phyloP scores from a whole-genome alignment of 495 filamentous ascomycete species.

The Aspergillus sclerotioniger region DNA sequence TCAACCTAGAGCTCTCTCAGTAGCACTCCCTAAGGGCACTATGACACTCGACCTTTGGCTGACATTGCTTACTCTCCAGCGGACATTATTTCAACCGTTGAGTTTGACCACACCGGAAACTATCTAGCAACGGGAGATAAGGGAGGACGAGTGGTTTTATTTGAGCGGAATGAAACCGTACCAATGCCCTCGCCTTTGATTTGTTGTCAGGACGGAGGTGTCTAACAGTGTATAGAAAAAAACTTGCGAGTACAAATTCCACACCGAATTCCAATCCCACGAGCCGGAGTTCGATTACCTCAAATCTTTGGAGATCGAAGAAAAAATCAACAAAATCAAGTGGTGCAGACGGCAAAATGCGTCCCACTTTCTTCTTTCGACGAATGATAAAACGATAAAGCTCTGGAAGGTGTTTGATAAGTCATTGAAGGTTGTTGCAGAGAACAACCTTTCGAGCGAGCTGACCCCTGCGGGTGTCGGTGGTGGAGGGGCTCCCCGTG shows the following conservation, averaged over 20 bases:
- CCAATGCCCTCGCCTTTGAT: slow-evolving; percentile 9
- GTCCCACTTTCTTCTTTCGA: slow-evolving; percentile 96
- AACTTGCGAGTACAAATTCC: slow-evolving; percentile 99
- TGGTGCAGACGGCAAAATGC: slow-evolving; percentile 98
- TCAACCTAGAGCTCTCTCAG: background rate
- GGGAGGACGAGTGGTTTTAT: slow-evolving; percentile 92
- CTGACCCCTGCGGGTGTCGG: slow-evolving; percentile 76
- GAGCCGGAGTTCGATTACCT: slow-evolving; percentile 99
- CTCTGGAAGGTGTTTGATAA: slow-evolving; percentile 99
- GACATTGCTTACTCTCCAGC: slow-evolving; percentile 50
- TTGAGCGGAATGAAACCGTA: slow-evolving; percentile 97
- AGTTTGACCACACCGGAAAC: slow-evolving; percentile 98
- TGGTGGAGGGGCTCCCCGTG: slow-evolving; percentile 71
- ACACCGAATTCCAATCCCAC: slow-evolving; percentile 99
- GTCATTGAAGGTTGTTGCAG: slow-evolving; percentile 95
- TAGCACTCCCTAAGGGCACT: background rate
- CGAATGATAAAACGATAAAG: slow-evolving; percentile 99
- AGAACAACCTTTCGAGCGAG: slow-evolving; percentile 97
- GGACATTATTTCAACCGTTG: slow-evolving; percentile 98
- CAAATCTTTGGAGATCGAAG: slow-evolving; percentile 98
- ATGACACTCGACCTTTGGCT: background rate
- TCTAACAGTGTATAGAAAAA: slow-evolving; percentile 75
- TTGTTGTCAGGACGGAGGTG: slow-evolving; percentile 7
- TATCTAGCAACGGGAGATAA: slow-evolving; percentile 98
- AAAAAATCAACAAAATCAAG: slow-evolving; percentile 99